Base-by-base conservation (phyloP, 306 rosid genomes). In the Crataegus laevigata region DNA sequence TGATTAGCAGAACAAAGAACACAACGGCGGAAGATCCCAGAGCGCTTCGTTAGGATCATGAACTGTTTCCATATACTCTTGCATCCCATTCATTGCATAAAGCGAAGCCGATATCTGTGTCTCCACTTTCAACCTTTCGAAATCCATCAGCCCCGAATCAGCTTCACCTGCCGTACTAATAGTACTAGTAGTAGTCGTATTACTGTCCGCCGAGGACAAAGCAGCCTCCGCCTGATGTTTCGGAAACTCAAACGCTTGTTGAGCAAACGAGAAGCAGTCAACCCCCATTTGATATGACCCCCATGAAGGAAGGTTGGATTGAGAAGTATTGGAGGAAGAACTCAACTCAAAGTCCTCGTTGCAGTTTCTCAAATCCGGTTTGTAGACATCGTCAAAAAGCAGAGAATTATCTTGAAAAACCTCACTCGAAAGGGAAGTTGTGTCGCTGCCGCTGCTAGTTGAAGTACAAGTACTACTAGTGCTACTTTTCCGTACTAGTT, bases 101-200 rank as follows among this genome's bases (percentile, higher is more conserved):
- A 91, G 92, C 30, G 96, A 90, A 82, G 97, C 96, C 42, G 97
- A 91, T 57, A 91, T 94, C 72, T 94, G 98, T 61, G 97, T 91
- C 67, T 94, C 98, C 28, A 94, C 89, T 79, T 85, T 91, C 96
- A 94, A 87, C 79, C 96, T 87, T 66, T 94, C 97, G 42, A 94
- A 94, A 55, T 88, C 97, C 14, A 80, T 75, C 34, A 91, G 66
- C 69, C 86, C 94, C 30, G 82, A 70, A 21, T 78, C 75, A 32
- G 60, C 86, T 28, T 71, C 75, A 34, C 40, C 78, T 13, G 77
- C 11, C 24, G 71, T 26, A 26, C 2, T 1, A 60, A 3, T 14
- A 13, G 32, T 60, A 26, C 3, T 55, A 21, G 12, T 18, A 13
- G 18, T 50, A 17, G 55, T 22, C 12, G 19, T 6, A 26, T 32